Percentiles rank a stretch among this genome's conserved stretches.
Evolutionary conservation across 441 rosid genomes (phyloP).

Genomic region (Biscutella laevigata): DNA sequence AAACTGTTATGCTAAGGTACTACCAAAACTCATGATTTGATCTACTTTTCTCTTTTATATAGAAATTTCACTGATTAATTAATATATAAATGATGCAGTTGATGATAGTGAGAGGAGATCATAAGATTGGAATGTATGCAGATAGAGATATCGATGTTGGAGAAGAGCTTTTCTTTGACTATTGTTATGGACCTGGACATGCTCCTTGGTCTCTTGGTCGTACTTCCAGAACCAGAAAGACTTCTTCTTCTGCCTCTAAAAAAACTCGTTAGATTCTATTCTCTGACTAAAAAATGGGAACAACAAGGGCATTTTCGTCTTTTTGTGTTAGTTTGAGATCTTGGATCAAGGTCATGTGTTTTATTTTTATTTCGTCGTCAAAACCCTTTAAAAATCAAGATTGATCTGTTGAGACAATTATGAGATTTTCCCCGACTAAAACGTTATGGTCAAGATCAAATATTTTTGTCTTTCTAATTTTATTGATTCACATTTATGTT

Average conservation of each 20-base stretch:
- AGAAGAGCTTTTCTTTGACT: conserved; percentile 81
- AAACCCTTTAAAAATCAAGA: no score
- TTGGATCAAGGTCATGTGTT: no score
- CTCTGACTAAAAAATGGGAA: no score
- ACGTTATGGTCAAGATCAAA: background rate
- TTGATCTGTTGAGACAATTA: background rate
- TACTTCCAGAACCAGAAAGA: background rate
- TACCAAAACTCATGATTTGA: no score
- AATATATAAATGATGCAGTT: no score
- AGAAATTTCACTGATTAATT: no score
- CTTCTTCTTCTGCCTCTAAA: background rate
- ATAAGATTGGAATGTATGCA: conserved; percentile 79
- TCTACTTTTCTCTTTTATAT: no score
- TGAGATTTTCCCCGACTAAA: no score
- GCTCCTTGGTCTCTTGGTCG: background rate
- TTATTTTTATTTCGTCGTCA: no score
- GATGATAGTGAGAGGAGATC: conserved; percentile 85
- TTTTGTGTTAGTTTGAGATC: no score
- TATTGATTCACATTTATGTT: background rate
- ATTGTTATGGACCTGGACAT: conserved; percentile 51
- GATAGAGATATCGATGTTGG: conserved; percentile 61
- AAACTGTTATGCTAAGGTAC: conserved; percentile 92
- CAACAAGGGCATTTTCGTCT: no score
- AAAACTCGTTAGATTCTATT: background rate
- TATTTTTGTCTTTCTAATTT: no score